phyloP scores from a whole-genome alignment of 106 monocot genomes.

The Ottelia alismoides region DNA sequence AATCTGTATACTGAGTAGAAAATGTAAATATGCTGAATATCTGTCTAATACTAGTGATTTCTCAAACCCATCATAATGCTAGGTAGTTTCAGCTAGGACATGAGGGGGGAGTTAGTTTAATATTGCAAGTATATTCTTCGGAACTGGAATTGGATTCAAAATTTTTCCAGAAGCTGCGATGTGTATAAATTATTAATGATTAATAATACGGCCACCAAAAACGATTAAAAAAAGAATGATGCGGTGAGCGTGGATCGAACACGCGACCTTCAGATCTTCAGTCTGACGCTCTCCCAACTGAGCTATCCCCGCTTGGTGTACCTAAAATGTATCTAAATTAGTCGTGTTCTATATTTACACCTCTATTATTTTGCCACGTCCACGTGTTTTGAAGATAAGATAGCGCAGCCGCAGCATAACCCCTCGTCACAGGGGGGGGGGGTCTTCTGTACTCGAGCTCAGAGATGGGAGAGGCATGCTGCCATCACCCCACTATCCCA shows the following conservation, averaged over 20 bases:
- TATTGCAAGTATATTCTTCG: no score
- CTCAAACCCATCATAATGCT: no score
- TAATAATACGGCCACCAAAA: no score
- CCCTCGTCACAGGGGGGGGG: background rate
- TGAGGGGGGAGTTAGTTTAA: no score
- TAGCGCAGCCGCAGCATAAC: background rate
- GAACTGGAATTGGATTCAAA: no score
- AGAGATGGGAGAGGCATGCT: background rate
- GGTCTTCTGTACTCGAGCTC: background rate
- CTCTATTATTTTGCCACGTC: background rate
- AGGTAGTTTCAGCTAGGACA: no score
- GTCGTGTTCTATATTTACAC: background rate
- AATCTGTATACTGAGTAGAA: no score
- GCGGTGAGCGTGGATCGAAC: slow-evolving; percentile 99
- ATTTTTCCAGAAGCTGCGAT: no score
- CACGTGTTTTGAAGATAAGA: background rate
- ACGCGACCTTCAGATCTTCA: slow-evolving; percentile 99
- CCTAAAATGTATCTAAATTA: background rate
- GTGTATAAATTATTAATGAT: no score
- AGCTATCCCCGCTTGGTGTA: slow-evolving; percentile 72
- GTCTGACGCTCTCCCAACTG: slow-evolving; percentile 99
- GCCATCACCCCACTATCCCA: background rate
- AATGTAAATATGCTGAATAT: no score
- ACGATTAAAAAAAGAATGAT: slow-evolving; percentile 8
- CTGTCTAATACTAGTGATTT: no score